Conservation (phyloP, 1,284 basidiomycete genomes). For the Malassezia slooffiae region DNA sequence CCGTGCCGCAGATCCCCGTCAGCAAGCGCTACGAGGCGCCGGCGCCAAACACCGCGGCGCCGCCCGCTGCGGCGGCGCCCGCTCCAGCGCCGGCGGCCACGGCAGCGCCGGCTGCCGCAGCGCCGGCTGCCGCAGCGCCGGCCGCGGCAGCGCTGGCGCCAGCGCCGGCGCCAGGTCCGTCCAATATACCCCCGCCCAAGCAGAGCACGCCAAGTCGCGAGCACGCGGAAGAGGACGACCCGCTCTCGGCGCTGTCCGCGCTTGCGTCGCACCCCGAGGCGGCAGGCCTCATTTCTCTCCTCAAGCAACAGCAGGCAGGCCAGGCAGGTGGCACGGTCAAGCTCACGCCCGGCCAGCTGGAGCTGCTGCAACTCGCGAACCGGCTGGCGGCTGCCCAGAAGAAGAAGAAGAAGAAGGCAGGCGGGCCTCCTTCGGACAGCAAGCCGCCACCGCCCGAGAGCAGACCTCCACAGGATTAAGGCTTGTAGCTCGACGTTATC, state of each 20-base stretch:
- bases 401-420: conserved; percentile 18
- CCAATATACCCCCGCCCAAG: background rate
- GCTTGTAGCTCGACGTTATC: too few relatives aligned
- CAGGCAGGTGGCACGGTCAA: conserved; percentile 24
- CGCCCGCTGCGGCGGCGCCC: background rate
- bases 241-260: conserved; percentile 30
- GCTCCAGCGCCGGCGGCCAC: background rate
- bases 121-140: too few relatives aligned
- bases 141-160: background rate
- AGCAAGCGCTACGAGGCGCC: background rate
- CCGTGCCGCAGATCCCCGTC: conserved; percentile 12
- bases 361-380: conserved; percentile 42
- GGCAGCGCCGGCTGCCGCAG: background rate
- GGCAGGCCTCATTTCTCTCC: conserved; percentile 31
- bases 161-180: background rate
- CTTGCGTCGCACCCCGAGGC: conserved; percentile 39
- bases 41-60: background rate
- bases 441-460: too few relatives aligned
- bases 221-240: conserved; percentile 10
- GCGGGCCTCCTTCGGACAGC: too few relatives aligned
- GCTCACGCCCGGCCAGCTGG: conserved; percentile 37
- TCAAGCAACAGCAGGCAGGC: conserved; percentile 38
- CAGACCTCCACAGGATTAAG: too few relatives aligned
- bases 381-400: conserved; percentile 27
- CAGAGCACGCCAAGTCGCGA: background rate